Base-by-base conservation (phyloP, 1,284 basidiomycete genomes). In the Sphagnurus paluster region DNA sequence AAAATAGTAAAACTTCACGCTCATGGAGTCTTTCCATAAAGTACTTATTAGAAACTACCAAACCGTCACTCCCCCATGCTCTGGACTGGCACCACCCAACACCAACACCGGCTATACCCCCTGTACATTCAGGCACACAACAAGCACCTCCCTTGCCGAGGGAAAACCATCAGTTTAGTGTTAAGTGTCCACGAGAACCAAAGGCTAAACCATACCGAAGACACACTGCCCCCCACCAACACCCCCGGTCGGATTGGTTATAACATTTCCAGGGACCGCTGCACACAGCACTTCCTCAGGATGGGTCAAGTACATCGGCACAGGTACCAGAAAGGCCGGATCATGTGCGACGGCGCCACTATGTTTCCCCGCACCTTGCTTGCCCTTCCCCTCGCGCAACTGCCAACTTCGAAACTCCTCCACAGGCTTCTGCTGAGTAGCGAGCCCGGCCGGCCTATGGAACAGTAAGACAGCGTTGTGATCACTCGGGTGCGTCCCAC, bases 401-500 rank as follows among this genome's bases (percentile, higher is more conserved):
- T 30, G 13, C 26, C 33, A 13, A 23, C 30, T 41, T 20, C 36
- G 16, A 14, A 46, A 46, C 34, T 41, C 36, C 11, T 7, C 44
- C 11, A 30, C 24, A 28, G 32, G 44, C n/a, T 33, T 21, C 11
- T 36, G 16, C n/a, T 41, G 44, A 4, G 39, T 25, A 10, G n/a
- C 30, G 5, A 26, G 20, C 8, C 23, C 17, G 13, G 4, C 19
- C n/a, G 40, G 38, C 14, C 35, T 34, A 6, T 43, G 44, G 13
- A 41, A 33, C 10, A 42, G 13, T 13, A 46, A 21, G 14, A 48
- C 43, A 2, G 46, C 46, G n/a, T 52, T 48, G 25, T 52, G 46
- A 9, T 46, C 49, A 25, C 70, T 71, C 4, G 73, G 62, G 43
- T 76, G 75, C 0, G 72, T 76, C 1, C 66, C 69, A 0, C 60